A percentile compares a stretch with the other conserved stretches of the same genome.
These are phyloP conservation scores for Phytophthora multivora DNA, from an alignment of 352 stramenopile species.

Conservation along the genomic window DNA sequence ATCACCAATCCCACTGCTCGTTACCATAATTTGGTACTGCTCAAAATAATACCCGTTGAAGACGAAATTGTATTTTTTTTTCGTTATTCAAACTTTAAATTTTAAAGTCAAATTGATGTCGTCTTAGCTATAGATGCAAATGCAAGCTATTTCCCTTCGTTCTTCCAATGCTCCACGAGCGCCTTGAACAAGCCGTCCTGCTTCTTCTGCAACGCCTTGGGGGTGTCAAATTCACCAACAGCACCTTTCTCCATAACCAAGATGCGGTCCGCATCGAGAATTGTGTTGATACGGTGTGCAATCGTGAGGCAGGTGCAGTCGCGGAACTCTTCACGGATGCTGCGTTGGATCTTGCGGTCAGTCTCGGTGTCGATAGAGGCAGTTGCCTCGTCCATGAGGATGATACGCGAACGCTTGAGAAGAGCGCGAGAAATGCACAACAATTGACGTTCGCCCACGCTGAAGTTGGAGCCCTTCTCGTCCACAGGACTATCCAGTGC, in stretches of 20 bases:
- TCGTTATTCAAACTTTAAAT: slow-evolving; percentile 2
- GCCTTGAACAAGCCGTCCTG: slow-evolving; percentile 71
- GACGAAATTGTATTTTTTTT: slow-evolving; percentile 5
- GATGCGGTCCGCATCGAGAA: slow-evolving; percentile 96
- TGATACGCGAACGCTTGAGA: slow-evolving; percentile 90
- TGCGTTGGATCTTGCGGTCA: slow-evolving; percentile 91
- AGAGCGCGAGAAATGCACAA: slow-evolving; percentile 95
- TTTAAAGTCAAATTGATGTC: neutral
- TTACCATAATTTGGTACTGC: slow-evolving; percentile 7
- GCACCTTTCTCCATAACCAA: slow-evolving; percentile 94
- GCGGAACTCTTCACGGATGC: slow-evolving; percentile 93
- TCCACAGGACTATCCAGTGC: slow-evolving; percentile 53
- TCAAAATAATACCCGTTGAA: slow-evolving; percentile 25
- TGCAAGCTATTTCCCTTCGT: slow-evolving; percentile 42
- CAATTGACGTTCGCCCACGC: slow-evolving; percentile 95
- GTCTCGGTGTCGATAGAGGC: slow-evolving; percentile 90
- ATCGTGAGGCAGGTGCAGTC: slow-evolving; percentile 96
- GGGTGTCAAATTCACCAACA: slow-evolving; percentile 95
- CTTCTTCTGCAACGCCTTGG: slow-evolving; percentile 70
- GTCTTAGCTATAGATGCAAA: neutral
- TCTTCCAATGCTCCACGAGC: slow-evolving; percentile 81
- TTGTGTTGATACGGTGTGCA: slow-evolving; percentile 97
- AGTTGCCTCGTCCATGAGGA: slow-evolving; percentile 99
- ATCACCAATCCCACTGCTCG: neutral
- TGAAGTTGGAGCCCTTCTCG: slow-evolving; percentile 96